Conservation (phyloP, 2,329 filamentous ascomycete species). For the Alternaria ventricosa region DNA sequence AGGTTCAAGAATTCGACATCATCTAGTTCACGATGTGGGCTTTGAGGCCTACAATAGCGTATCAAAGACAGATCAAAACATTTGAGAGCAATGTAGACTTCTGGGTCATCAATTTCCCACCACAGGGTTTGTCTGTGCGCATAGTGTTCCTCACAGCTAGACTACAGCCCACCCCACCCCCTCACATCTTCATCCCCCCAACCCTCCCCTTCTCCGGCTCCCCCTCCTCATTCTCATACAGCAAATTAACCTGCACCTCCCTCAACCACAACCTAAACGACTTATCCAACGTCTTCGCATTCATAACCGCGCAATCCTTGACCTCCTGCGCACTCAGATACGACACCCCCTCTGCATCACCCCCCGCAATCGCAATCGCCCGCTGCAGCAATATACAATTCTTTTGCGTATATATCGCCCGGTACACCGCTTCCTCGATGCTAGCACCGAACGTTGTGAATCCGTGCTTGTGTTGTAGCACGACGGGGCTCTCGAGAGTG, state of each 20-base stretch:
- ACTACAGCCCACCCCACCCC: rapidly evolving
- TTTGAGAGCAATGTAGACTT: too few relatives aligned
- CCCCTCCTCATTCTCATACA: constrained; percentile 49
- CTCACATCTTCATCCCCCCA: constrained; percentile 31
- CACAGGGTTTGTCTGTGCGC: too few relatives aligned
- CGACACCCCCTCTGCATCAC: constrained; percentile 30
- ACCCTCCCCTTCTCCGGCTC: constrained; percentile 32
- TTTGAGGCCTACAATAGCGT: neutral
- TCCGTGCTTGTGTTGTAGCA: constrained; percentile 53
- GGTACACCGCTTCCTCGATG: constrained; percentile 52
- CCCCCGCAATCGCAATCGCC: constrained; percentile 39
- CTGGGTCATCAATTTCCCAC: too few relatives aligned
- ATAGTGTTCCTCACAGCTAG: too few relatives aligned
- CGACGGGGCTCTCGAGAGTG: constrained; percentile 27
- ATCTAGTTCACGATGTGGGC: too few relatives aligned
- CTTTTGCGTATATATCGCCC: constrained; percentile 49
- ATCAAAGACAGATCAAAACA: rapidly evolving
- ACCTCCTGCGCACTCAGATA: constrained; percentile 46
- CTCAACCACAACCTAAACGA: constrained; percentile 51
- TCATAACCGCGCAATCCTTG: constrained; percentile 45
- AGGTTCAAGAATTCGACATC: neutral
- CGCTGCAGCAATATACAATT: constrained; percentile 46
- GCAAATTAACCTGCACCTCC: constrained; percentile 44
- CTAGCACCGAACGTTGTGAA: constrained; percentile 49
- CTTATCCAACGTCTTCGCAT: constrained; percentile 42